Evolutionary conservation across 495 filamentous ascomycete genomes (phyloP).

Genomic region (Glarea lozoyensis): DNA sequence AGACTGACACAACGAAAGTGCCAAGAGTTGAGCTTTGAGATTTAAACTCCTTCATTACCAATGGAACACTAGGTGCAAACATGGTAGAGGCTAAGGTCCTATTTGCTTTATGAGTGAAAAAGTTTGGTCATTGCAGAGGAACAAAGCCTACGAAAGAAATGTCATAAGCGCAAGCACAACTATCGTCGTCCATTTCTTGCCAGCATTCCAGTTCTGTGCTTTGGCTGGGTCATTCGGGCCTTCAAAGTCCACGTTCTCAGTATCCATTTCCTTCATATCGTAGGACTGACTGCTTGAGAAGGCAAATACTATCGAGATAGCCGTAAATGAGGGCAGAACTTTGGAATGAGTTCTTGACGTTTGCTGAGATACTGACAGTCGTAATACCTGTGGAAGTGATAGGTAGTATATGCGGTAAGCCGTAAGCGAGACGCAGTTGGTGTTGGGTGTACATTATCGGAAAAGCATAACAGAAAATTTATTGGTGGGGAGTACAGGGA

Average conservation of each 20-base stretch:
- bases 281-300: no score
- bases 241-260: not conserved
- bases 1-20: conserved; percentile 52
- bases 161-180: not conserved
- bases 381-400: no score
- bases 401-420: no score
- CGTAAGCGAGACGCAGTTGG: no score
- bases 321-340: no score
- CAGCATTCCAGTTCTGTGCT: not conserved
- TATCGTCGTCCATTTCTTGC: conserved; percentile 1
- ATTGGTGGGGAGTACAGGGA: no score
- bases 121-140: not conserved
- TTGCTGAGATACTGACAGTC: no score
- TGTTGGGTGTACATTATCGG: no score
- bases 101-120: not conserved
- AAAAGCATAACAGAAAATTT: no score
- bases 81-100: conserved; percentile 54
- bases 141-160: not conserved
- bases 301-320: no score
- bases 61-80: conserved; percentile 56
- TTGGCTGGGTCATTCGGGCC: not conserved
- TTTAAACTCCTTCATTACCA: conserved; percentile 49
- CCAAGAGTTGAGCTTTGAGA: conserved; percentile 45
- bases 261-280: not conserved
- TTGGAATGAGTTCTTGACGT: no score